Evolutionary conservation across 2,329 filamentous ascomycete species (phyloP).

Genomic region (Tolypocladium tropicale): DNA sequence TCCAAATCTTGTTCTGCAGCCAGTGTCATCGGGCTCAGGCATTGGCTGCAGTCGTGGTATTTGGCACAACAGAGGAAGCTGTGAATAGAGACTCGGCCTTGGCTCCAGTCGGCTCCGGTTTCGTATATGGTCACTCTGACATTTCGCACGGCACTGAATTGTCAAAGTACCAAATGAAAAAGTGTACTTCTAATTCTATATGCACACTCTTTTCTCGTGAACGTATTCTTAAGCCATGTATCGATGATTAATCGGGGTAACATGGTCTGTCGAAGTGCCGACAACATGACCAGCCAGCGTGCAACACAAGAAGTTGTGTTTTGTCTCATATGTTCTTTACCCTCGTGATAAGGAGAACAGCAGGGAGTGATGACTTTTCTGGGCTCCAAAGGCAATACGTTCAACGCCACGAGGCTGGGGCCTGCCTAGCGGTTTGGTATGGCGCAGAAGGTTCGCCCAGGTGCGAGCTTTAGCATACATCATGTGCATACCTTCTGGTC

Average conservation of each 20-base stretch:
- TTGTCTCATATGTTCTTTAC: too few relatives aligned
- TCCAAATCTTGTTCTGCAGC: neutral
- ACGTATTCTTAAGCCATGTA: too few relatives aligned
- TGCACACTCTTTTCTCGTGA: neutral
- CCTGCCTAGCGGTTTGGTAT: neutral
- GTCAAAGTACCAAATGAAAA: neutral
- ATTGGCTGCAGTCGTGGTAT: neutral
- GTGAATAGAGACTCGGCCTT: neutral
- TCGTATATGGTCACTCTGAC: neutral
- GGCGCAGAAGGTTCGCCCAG: neutral
- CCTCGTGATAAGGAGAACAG: too few relatives aligned
- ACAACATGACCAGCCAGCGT: neutral
- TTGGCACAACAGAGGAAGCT: neutral
- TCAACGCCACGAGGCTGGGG: neutral
- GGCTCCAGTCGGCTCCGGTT: neutral
- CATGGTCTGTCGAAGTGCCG: too few relatives aligned
- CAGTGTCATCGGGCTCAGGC: neutral
- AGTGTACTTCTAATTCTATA: neutral
- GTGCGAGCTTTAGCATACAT: neutral
- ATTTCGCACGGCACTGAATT: neutral
- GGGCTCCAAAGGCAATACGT: too few relatives aligned
- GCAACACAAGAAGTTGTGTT: neutral
- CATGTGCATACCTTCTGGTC: neutral
- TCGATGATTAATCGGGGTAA: neutral
- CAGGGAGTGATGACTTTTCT: too few relatives aligned